These are phyloP conservation scores for Leishmania martiniquensis DNA, from an alignment of 208 protist genomes.

Conservation along the genomic window DNA sequence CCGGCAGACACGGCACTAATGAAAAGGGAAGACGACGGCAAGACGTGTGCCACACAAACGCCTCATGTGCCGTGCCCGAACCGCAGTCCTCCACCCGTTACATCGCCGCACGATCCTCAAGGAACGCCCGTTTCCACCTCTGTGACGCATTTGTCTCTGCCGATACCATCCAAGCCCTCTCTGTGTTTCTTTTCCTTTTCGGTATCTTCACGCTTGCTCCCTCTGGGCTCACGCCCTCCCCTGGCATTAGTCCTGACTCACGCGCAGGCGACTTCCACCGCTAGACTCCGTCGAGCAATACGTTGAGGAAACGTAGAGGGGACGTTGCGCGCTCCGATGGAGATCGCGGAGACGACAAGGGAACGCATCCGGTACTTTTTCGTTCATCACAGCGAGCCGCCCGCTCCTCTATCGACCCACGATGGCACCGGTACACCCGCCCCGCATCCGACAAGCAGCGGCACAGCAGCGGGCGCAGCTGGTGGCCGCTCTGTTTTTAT, in stretches of 20 bases:
- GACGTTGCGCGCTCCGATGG: constrained; percentile 5
- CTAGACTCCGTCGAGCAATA: not conserved
- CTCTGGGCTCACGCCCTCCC: not conserved
- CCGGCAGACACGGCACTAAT: not conserved
- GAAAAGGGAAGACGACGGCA: not conserved
- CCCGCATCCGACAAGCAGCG: not conserved
- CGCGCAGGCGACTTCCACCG: not conserved
- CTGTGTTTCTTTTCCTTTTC: not conserved
- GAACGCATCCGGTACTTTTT: constrained; percentile 59
- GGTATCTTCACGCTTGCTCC: not conserved
- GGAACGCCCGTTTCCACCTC: not conserved
- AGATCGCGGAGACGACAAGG: constrained; percentile 8
- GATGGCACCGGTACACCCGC: not conserved
- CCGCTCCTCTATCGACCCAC: constrained; percentile 27
- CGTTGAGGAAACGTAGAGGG: not conserved
- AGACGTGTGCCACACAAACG: not conserved
- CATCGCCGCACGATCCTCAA: not conserved
- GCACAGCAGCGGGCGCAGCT: not conserved
- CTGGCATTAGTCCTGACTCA: not conserved
- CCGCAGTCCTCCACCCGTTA: not conserved
- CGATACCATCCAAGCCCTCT: not conserved
- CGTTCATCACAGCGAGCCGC: constrained; percentile 65
- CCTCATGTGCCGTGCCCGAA: not conserved
- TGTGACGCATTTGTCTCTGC: not conserved
- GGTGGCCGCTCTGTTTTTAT: constrained; percentile 50